These are phyloP conservation scores for Phytopythium cucurbitacearum DNA, from an alignment of 352 stramenopile genomes.

Conservation along the genomic window DNA sequence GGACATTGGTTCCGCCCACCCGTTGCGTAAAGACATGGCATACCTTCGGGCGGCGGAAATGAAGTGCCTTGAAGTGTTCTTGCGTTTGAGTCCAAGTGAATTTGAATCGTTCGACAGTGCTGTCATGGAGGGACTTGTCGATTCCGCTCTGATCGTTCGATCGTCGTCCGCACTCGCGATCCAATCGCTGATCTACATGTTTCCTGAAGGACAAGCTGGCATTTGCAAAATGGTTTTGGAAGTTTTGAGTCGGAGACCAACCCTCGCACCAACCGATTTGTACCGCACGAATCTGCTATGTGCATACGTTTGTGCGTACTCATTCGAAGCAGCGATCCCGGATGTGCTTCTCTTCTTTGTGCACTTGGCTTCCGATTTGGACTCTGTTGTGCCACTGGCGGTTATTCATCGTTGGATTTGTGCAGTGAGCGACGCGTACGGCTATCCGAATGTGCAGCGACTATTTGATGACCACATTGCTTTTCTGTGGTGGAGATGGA, in stretches of 20 bases:
- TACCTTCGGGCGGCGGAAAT: slow-evolving; percentile 32
- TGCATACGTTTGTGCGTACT: slow-evolving; percentile 68
- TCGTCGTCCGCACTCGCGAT: slow-evolving; percentile 35
- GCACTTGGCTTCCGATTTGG: slow-evolving; percentile 30
- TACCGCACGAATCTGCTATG: slow-evolving; percentile 32
- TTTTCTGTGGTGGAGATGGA: slow-evolving; percentile 40
- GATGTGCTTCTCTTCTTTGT: slow-evolving; percentile 50
- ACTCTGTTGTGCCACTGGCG: slow-evolving; percentile 32
- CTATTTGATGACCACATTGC: slow-evolving; percentile 70
- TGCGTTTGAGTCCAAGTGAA: slow-evolving; percentile 44
- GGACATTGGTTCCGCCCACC: slow-evolving; percentile 9
- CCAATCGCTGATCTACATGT: slow-evolving; percentile 80
- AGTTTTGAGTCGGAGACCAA: neutral
- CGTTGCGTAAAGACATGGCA: slow-evolving; percentile 17
- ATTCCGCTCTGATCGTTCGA: slow-evolving; percentile 57
- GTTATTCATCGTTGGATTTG: slow-evolving; percentile 41
- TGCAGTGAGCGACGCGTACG: slow-evolving; percentile 40
- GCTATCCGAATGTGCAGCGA: slow-evolving; percentile 29
- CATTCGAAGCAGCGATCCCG: slow-evolving; percentile 45
- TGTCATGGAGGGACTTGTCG: slow-evolving; percentile 38
- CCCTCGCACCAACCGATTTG: slow-evolving; percentile 9
- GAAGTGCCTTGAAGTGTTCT: slow-evolving; percentile 61
- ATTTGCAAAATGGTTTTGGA: slow-evolving; percentile 3
- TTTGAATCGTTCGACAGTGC: slow-evolving; percentile 55
- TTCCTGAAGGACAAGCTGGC: slow-evolving; percentile 43